Conservation (phyloP, 495 filamentous ascomycete genomes). For the Monascus purpureus region DNA sequence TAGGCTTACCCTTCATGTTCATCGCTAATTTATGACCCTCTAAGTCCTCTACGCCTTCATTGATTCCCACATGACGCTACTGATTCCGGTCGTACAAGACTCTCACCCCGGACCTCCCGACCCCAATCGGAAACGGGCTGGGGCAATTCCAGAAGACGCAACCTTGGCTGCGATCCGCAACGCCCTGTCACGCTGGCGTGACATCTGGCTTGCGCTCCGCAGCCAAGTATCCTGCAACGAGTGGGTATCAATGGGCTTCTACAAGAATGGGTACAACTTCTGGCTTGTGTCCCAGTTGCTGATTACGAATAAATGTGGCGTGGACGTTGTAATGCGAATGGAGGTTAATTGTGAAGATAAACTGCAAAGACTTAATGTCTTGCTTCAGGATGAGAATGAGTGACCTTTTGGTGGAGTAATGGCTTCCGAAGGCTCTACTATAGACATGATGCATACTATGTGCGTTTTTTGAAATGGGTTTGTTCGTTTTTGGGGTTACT, state of each 20-base stretch:
- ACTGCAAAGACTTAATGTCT: constrained; percentile 28
- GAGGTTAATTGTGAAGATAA: constrained; percentile 37
- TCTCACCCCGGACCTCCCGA: constrained; percentile 1
- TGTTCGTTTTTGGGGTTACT: no score
- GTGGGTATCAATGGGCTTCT: constrained; percentile 33
- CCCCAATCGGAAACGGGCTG: no score
- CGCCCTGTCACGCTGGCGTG: constrained; percentile 25
- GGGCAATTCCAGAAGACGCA: constrained; percentile 27
- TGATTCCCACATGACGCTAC: constrained; percentile 29
- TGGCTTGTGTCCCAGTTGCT: constrained; percentile 32
- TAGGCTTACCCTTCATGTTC: not conserved
- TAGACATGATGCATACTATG: no score
- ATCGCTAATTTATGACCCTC: constrained; percentile 2
- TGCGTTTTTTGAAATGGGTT: no score
- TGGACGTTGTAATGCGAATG: constrained; percentile 34
- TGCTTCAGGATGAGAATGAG: constrained; percentile 27
- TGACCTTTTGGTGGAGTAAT: not conserved
- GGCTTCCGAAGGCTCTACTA: no score
- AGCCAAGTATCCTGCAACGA: constrained; percentile 19
- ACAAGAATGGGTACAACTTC: constrained; percentile 32
- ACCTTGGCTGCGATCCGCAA: constrained; percentile 18
- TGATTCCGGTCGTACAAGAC: constrained; percentile 17
- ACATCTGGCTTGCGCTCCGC: constrained; percentile 21
- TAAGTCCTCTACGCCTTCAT: constrained; percentile 31
- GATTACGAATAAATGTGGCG: constrained; percentile 32